A percentile compares a stretch with the other conserved stretches of the same genome.
These are phyloP conservation scores for Musa itinerans DNA, from an alignment of 176 grass and related monocot species.

Conservation along the genomic window DNA sequence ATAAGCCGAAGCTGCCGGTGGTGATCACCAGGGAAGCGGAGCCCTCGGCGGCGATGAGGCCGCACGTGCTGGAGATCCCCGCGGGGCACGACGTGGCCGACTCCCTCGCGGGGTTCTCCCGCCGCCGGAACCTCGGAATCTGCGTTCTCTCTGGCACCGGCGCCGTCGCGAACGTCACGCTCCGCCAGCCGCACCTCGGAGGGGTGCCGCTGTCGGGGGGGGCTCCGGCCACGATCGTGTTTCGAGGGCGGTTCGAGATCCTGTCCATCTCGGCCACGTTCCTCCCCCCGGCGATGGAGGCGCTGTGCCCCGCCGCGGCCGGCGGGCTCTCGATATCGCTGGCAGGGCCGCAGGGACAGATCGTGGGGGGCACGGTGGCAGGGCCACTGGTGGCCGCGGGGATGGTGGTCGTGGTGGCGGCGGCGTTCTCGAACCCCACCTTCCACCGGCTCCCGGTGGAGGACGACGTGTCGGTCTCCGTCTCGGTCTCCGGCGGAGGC, in stretches of 20 bases:
- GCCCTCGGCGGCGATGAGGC: constrained; percentile 42
- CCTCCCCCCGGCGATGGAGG: constrained; percentile 45
- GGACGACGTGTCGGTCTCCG: constrained; percentile 43
- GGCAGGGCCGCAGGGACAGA: background rate
- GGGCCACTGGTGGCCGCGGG: too few relatives aligned
- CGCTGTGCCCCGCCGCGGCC: constrained; percentile 30
- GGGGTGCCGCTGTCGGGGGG: background rate
- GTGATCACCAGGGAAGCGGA: constrained; percentile 78
- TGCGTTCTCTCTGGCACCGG: background rate
- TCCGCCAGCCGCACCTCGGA: background rate
- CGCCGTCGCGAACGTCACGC: background rate
- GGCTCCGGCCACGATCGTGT: background rate
- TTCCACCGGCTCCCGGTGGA: constrained; percentile 76
- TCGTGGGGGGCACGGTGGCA: too few relatives aligned
- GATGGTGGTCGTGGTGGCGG: too few relatives aligned
- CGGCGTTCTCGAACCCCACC: background rate
- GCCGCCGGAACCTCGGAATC: constrained; percentile 1
- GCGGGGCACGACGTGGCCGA: constrained; percentile 56
- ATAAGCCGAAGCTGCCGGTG: constrained; percentile 48
- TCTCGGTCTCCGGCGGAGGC: constrained; percentile 41
- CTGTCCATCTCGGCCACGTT: constrained; percentile 5
- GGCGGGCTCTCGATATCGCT: constrained; percentile 61
- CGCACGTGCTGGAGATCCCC: constrained; percentile 80
- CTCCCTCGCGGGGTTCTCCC: constrained; percentile 47
- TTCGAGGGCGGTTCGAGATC: too few relatives aligned